Percentiles rank a stretch among this genome's conserved stretches.
These are phyloP conservation scores for Coemansia sp. DNA, from an alignment of 192 early-diverging fungal species.

Conservation along the genomic window DNA sequence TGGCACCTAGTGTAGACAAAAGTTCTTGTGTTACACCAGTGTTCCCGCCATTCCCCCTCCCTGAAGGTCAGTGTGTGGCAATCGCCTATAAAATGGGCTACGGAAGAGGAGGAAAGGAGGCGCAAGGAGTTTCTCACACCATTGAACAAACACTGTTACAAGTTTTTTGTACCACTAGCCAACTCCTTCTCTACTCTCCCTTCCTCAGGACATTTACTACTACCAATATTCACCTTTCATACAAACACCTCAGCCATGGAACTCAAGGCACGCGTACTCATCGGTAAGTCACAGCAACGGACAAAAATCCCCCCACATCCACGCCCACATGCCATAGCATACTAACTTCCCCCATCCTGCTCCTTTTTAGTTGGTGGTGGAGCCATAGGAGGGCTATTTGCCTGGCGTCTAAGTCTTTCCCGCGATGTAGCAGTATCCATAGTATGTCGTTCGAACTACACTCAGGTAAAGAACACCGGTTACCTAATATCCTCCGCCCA, in stretches of 20 bases:
- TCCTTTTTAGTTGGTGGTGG: slow-evolving; percentile 43
- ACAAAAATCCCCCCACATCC: too few species aligned
- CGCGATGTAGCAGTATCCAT: slow-evolving; percentile 29
- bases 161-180: neutral
- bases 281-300: slow-evolving; percentile 23
- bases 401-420: slow-evolving; percentile 40
- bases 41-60: neutral
- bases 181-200: neutral
- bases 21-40: neutral
- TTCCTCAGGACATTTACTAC: too few species aligned
- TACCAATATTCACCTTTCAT: too few species aligned
- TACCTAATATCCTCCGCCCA: slow-evolving; percentile 35
- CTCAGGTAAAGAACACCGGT: slow-evolving; percentile 14
- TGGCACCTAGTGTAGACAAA: neutral
- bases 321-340: too few species aligned
- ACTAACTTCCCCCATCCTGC: neutral
- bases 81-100: neutral
- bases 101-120: neutral
- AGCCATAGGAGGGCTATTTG: slow-evolving; percentile 45
- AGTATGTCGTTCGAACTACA: slow-evolving; percentile 50
- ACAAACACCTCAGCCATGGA: too few species aligned
- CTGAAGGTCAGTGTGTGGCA: neutral
- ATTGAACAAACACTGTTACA: neutral
- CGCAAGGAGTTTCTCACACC: neutral
- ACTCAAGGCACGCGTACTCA: slow-evolving; percentile 39